A percentile compares a stretch with the other conserved stretches of the same genome.
Evolutionary conservation across 2,329 filamentous ascomycete genomes (phyloP).

Genomic region (Pyrenochaeta sp.): DNA sequence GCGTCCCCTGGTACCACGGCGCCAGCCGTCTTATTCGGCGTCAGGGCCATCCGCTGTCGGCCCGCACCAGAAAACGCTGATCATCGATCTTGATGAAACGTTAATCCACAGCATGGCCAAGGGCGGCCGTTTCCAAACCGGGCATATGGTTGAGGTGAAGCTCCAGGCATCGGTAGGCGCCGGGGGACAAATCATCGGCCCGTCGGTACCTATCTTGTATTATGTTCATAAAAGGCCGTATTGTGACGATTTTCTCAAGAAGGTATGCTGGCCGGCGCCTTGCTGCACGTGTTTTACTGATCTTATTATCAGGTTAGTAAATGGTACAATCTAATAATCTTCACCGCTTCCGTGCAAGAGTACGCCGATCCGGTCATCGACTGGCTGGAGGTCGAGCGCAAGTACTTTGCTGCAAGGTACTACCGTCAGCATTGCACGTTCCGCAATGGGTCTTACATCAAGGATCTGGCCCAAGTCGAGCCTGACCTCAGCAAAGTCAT

Average conservation of each 20-base stretch:
- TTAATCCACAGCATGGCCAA: slow-evolving; percentile 98
- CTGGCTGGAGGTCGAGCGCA: slow-evolving; percentile 95
- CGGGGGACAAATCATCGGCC: slow-evolving; percentile 73
- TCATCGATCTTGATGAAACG: slow-evolving; percentile 95
- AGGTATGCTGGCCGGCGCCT: slow-evolving; percentile 58
- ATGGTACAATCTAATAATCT: slow-evolving; percentile 97
- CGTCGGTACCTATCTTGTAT: slow-evolving; percentile 95
- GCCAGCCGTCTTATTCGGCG: slow-evolving; percentile 83
- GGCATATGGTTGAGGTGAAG: slow-evolving; percentile 98
- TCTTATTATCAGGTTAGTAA: slow-evolving; percentile 73
- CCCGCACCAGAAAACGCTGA: slow-evolving; percentile 81
- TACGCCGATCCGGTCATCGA: slow-evolving; percentile 99
- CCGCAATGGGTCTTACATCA: slow-evolving; percentile 95
- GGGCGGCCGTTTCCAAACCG: slow-evolving; percentile 91
- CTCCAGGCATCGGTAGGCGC: slow-evolving; percentile 75
- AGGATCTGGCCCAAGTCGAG: slow-evolving; percentile 94
- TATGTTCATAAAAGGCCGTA: slow-evolving; percentile 98
- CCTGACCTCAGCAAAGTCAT: slow-evolving; percentile 97
- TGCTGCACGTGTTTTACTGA: slow-evolving; percentile 22
- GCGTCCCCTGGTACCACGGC: slow-evolving; percentile 84
- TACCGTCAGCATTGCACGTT: slow-evolving; percentile 98
- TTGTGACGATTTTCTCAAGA: slow-evolving; percentile 94
- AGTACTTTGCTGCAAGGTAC: slow-evolving; percentile 92
- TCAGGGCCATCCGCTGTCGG: slow-evolving; percentile 44
- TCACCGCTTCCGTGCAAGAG: slow-evolving; percentile 97